phyloP scores from a whole-genome alignment of 2,329 filamentous ascomycete genomes.

The Colletotrichum lindemuthianum region DNA sequence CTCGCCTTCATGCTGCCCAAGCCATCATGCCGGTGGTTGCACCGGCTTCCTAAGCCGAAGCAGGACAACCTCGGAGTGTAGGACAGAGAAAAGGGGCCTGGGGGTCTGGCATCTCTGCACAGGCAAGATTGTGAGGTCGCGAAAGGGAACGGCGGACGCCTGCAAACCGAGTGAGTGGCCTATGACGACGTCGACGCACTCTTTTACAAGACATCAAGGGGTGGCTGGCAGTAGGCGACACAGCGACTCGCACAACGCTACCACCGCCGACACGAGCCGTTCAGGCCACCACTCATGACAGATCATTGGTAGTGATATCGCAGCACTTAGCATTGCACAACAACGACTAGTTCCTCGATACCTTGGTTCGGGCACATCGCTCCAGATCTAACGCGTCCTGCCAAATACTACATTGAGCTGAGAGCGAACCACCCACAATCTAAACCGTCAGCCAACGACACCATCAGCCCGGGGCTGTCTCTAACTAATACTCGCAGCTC shows the following conservation, averaged over 20 bases:
- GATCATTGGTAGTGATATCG: background rate
- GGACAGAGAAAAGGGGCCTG: background rate
- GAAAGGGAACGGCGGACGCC: background rate
- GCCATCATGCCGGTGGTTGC: constrained; percentile 27
- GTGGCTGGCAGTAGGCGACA: constrained; percentile 4
- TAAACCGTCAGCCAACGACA: too few species aligned
- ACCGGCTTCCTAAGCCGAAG: constrained; percentile 24
- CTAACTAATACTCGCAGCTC: background rate
- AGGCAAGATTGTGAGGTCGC: too few species aligned
- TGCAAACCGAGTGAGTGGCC: background rate
- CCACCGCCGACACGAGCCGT: background rate
- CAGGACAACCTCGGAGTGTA: constrained; percentile 4
- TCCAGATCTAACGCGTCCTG: too few species aligned
- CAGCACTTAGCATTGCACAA: constrained; percentile 11
- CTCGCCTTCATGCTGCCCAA: constrained; percentile 24
- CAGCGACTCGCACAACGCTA: constrained; percentile 7
- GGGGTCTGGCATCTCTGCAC: too few species aligned
- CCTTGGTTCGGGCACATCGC: constrained; percentile 5
- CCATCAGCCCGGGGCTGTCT: too few species aligned
- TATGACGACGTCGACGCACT: constrained; percentile 16
- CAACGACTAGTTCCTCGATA: constrained; percentile 16
- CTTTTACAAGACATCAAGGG: background rate
- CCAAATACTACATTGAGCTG: too few species aligned
- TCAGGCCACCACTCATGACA: constrained; percentile 6
- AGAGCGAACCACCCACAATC: too few species aligned